Base-by-base conservation (phyloP, 1,139 yeast species). In the Nakaseomyces bracarensis region DNA sequence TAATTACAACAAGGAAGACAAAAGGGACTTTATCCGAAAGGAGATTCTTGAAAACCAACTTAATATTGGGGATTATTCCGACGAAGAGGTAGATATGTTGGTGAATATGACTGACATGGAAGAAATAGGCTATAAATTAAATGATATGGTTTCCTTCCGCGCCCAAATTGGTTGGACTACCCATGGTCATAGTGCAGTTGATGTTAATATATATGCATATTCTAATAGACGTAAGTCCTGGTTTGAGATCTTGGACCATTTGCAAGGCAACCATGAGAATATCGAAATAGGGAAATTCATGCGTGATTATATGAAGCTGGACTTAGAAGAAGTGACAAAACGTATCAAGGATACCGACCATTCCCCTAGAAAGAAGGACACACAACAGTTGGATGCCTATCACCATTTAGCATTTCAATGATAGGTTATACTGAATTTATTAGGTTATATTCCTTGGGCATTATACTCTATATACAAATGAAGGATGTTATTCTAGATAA, bases 81-180 rank as follows among this genome's bases (percentile, higher is more conserved):
- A 62, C 1, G 69, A 68, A 10, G 86, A 80, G 47, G 62, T 81
- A 18, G 47, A 61, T 2, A 49, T 18, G 52, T 72, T 40, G 43
- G 55, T 38, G 41, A 46, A 16, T 41, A 60, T 46, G 50, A 59
- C 44, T 16, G 51, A 46, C 36, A 36, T 38, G 13, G 54, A 48
- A 29, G 49, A 47, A 23, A 46, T 55, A 10, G 69, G 70, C 46
- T 72, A 71, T 44, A 64, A 67, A 30, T 53, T 80, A 43, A 73
- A 80, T 53, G 68, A 76, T 44, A 71, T 84, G 73, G 74, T 83
- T 6, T 77, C 87, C 1, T 53, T 63, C 10, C 72, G 93, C 47
- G 83, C 95, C 0, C 79, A 79, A 57, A 75, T 84, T 26, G 93
- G 94, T 5, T 86, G 94, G 94, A 70, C 91, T 7, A 84, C 95